phyloP scores from a whole-genome alignment of 108 stramenopile species.

The Cylindrotheca closterium region DNA sequence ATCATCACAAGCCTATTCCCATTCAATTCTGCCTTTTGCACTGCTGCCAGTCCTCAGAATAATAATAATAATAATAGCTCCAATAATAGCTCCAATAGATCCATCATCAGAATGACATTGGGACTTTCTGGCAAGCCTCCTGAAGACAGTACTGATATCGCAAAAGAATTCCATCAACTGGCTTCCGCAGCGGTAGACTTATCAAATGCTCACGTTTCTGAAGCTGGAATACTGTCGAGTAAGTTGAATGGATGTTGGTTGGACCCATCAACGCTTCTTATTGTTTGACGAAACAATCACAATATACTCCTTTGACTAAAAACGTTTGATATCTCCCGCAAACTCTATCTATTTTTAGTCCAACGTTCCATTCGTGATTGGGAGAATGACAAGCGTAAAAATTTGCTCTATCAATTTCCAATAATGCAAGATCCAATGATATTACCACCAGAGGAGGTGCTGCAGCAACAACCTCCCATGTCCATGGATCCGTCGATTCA shows the following conservation, averaged over 20 bases:
- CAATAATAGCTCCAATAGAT: too few species aligned
- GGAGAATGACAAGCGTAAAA: conserved; percentile 53
- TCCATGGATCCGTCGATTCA: conserved; percentile 54
- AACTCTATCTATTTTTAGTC: conserved; percentile 21
- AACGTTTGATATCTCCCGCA: not conserved
- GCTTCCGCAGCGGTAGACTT: conserved; percentile 67
- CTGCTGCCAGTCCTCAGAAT: too few species aligned
- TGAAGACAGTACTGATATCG: conserved; percentile 7
- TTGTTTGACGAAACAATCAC: not conserved
- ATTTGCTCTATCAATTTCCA: conserved; percentile 57
- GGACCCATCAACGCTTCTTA: not conserved
- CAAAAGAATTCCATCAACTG: conserved; percentile 54
- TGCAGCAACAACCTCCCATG: conserved; percentile 39
- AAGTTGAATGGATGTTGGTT: conserved; percentile 8
- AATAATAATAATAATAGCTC: too few species aligned
- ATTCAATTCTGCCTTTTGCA: too few species aligned
- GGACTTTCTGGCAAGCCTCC: too few species aligned
- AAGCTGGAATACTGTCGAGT: conserved; percentile 33
- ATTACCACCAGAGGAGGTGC: not conserved
- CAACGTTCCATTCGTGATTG: conserved; percentile 71
- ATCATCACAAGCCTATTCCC: too few species aligned
- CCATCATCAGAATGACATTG: too few species aligned
- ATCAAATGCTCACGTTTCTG: conserved; percentile 37
- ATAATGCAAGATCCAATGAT: not conserved
- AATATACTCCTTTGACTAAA: not conserved